phyloP scores from a whole-genome alignment of 352 stramenopile genomes.

The Globisporangium spinosum region DNA sequence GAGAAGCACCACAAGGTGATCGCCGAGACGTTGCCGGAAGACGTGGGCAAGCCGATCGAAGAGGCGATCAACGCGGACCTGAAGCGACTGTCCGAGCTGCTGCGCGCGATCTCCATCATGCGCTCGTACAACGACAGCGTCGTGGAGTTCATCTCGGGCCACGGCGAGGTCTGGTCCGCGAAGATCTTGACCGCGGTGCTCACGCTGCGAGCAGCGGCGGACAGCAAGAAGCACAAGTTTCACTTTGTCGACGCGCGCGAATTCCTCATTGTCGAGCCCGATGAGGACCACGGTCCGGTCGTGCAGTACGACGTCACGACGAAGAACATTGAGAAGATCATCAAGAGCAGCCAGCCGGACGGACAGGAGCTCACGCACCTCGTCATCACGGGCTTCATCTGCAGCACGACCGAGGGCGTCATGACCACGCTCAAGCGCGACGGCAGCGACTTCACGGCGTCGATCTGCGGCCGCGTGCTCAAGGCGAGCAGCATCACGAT shows the following conservation, averaged over 20 bases:
- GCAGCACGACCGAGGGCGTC: conserved; percentile 92
- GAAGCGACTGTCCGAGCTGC: conserved; percentile 66
- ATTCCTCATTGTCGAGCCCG: conserved; percentile 77
- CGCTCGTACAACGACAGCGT: conserved; percentile 83
- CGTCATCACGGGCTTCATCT: conserved; percentile 97
- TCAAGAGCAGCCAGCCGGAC: conserved; percentile 30
- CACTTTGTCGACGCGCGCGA: conserved; percentile 92
- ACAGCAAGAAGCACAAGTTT: conserved; percentile 68
- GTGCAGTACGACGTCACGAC: conserved; percentile 75
- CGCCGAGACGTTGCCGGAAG: conserved; percentile 42
- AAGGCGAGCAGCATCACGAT: conserved; percentile 91
- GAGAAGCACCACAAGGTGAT: conserved; percentile 82
- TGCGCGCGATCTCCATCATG: conserved; percentile 88
- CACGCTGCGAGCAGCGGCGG: conserved; percentile 32
- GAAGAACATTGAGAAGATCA: conserved; percentile 57
- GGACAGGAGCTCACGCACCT: conserved; percentile 63
- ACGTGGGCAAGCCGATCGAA: conserved; percentile 53
- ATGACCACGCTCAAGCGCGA: conserved; percentile 95
- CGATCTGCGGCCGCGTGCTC: conserved; percentile 94
- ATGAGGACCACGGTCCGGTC: conserved; percentile 72
- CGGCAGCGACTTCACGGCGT: conserved; percentile 96
- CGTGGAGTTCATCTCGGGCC: conserved; percentile 93
- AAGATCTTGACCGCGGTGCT: conserved; percentile 88
- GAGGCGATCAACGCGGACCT: conserved; percentile 61
- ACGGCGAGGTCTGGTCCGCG: conserved; percentile 95